Evolutionary conservation across 2,329 filamentous ascomycete species (phyloP).

Genomic region (Paecilomyces fulvus): DNA sequence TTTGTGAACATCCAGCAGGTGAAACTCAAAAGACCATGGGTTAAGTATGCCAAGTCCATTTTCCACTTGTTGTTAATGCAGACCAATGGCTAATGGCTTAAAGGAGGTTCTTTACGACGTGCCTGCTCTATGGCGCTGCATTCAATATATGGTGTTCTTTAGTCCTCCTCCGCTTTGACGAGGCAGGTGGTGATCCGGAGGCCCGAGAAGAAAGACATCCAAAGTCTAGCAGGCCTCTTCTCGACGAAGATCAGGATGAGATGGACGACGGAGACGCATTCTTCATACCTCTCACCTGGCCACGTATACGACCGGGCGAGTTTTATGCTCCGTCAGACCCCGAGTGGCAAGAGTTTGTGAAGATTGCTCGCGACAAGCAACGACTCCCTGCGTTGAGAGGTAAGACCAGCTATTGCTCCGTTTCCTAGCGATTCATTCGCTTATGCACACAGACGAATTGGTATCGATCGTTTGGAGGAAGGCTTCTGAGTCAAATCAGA

Average conservation of each 20-base stretch:
- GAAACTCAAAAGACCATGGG: constrained; percentile 26
- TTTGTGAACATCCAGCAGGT: constrained; percentile 21
- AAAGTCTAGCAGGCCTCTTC: not conserved
- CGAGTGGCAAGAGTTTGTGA: constrained; percentile 55
- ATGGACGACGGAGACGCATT: constrained; percentile 37
- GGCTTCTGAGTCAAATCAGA: constrained; percentile 36
- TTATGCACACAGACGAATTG: constrained; percentile 36
- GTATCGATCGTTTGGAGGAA: constrained; percentile 35
- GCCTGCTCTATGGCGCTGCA: constrained; percentile 22
- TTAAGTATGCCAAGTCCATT: constrained; percentile 15
- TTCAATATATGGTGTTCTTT: constrained; percentile 26
- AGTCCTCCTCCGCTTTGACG: constrained; percentile 22
- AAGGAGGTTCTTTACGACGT: constrained; percentile 22
- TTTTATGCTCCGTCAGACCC: constrained; percentile 41
- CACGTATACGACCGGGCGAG: constrained; percentile 22
- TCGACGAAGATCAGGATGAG: constrained; percentile 4
- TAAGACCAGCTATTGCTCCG: constrained; percentile 11
- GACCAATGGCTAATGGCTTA: not conserved
- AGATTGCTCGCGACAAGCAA: constrained; percentile 47
- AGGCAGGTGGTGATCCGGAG: constrained; percentile 15
- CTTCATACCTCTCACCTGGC: constrained; percentile 56
- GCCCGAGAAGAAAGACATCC: constrained; percentile 4
- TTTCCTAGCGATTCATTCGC: not conserved
- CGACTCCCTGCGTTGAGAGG: constrained; percentile 42
- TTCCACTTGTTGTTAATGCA: not conserved